A percentile compares a stretch with the other conserved stretches of the same genome.
phyloP scores from a whole-genome alignment of 1,139 yeast genomes.

The Lizanozyma gosingica region DNA sequence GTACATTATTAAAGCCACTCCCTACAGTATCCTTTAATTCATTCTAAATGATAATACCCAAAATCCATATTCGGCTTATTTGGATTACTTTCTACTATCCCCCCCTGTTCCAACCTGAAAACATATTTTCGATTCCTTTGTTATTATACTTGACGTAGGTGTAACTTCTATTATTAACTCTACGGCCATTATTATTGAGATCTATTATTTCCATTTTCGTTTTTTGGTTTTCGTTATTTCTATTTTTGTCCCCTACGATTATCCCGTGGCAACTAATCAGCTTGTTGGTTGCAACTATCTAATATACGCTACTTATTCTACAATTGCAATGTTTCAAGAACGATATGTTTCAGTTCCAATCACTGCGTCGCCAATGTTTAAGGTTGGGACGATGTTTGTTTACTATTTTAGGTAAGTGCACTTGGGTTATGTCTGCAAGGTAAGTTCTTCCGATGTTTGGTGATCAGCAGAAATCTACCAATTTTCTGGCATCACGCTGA shows the following conservation, averaged over 20 bases:
- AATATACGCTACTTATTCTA: background rate
- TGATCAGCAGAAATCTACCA: background rate
- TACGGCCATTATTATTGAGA: too few species aligned
- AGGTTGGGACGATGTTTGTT: background rate
- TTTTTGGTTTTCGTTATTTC: background rate
- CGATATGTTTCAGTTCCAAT: background rate
- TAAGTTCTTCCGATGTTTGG: background rate
- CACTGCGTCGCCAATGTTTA: background rate
- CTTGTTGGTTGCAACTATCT: background rate
- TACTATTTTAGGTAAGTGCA: background rate
- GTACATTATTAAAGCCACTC: slow-evolving; percentile 12
- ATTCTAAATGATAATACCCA: too few species aligned
- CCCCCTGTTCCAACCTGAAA: too few species aligned
- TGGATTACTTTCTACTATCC: too few species aligned
- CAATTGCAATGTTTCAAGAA: background rate
- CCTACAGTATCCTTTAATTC: slow-evolving; percentile 9
- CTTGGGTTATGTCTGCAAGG: background rate
- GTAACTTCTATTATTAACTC: too few species aligned
- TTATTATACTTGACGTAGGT: too few species aligned
- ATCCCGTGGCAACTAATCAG: too few species aligned
- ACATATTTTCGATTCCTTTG: too few species aligned
- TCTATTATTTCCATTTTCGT: background rate
- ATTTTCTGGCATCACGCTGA: background rate
- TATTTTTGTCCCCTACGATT: too few species aligned
- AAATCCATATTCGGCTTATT: too few species aligned